A percentile compares a stretch with the other conserved stretches of the same genome.
phyloP scores from a whole-genome alignment of 1,284 basidiomycete genomes.

The Amylostereum areolatum region DNA sequence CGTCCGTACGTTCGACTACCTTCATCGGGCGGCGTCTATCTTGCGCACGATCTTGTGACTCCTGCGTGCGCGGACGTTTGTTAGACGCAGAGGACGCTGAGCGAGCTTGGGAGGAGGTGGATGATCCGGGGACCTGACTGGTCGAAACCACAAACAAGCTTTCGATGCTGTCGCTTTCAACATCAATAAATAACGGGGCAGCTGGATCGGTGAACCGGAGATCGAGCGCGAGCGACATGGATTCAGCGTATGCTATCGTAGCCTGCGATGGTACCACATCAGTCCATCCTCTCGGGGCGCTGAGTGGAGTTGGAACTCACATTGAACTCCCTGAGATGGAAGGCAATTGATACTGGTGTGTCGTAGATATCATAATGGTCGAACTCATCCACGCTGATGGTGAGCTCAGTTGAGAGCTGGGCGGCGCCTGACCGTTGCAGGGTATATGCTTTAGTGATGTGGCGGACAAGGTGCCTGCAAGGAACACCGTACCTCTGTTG shows the following conservation, averaged over 20 bases:
- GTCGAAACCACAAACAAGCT: slow-evolving; percentile 72
- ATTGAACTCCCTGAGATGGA: slow-evolving; percentile 78
- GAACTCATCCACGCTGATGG: slow-evolving; percentile 69
- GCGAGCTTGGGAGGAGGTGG: slow-evolving; percentile 14
- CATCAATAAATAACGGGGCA: slow-evolving; percentile 66
- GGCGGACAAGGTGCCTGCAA: not conserved
- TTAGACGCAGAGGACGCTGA: slow-evolving; percentile 2
- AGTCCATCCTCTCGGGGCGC: not conserved
- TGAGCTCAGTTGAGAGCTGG: slow-evolving; percentile 66
- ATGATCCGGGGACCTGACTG: slow-evolving; percentile 41
- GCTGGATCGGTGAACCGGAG: slow-evolving; percentile 69
- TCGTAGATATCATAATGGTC: slow-evolving; percentile 62
- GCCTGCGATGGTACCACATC: slow-evolving; percentile 39
- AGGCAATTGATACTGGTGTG: slow-evolving; percentile 60
- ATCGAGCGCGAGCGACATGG: slow-evolving; percentile 54
- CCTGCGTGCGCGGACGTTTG: slow-evolving; percentile 18
- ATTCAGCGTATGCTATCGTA: slow-evolving; percentile 70
- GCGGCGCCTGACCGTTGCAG: slow-evolving; percentile 39
- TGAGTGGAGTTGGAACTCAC: slow-evolving; percentile 32
- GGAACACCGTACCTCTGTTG: slow-evolving; percentile 43
- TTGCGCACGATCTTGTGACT: slow-evolving; percentile 53
- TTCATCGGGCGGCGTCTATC: slow-evolving; percentile 45
- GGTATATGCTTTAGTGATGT: not conserved
- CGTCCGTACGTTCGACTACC: slow-evolving; percentile 45
- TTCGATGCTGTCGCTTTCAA: slow-evolving; percentile 57